These are phyloP conservation scores for Zygotorulaspora danielsina DNA, from an alignment of 805 yeast genomes.

Conservation along the genomic window DNA sequence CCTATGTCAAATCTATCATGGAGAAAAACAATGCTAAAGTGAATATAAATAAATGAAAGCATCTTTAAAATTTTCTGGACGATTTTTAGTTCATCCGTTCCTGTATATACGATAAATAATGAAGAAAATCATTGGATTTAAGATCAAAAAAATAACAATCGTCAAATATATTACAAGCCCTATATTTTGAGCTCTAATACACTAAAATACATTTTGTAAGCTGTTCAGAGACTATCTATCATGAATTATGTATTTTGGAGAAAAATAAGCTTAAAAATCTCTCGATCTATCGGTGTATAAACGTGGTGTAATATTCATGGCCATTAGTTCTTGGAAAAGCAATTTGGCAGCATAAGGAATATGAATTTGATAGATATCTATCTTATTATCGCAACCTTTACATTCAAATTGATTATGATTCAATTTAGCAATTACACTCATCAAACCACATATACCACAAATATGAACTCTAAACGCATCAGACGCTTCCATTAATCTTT, in stretches of 20 bases:
- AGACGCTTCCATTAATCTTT: conserved; percentile 97
- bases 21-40: conserved; percentile 1
- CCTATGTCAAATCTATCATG: conserved; percentile 36
- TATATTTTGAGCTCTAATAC: too few species aligned
- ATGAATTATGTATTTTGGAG: too few species aligned
- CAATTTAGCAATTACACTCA: conserved; percentile 95
- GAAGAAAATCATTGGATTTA: not conserved
- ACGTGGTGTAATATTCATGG: conserved; percentile 98
- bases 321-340: conserved; percentile 98
- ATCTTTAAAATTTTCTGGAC: not conserved
- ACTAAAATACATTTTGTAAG: too few species aligned
- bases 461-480: conserved; percentile 98
- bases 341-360: conserved; percentile 98
- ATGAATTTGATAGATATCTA: conserved; percentile 94
- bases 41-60: not conserved
- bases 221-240: too few species aligned
- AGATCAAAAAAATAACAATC: not conserved
- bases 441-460: conserved; percentile 97
- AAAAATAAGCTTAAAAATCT: conserved; percentile 30
- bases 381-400: conserved; percentile 96
- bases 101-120: conserved; percentile 2
- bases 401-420: conserved; percentile 98
- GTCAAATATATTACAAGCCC: conserved; percentile 2
- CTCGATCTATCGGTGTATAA: conserved; percentile 84
- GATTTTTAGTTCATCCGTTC: not conserved